phyloP scores from a whole-genome alignment of 2,329 filamentous ascomycete genomes.

The Fusarium sp. region DNA sequence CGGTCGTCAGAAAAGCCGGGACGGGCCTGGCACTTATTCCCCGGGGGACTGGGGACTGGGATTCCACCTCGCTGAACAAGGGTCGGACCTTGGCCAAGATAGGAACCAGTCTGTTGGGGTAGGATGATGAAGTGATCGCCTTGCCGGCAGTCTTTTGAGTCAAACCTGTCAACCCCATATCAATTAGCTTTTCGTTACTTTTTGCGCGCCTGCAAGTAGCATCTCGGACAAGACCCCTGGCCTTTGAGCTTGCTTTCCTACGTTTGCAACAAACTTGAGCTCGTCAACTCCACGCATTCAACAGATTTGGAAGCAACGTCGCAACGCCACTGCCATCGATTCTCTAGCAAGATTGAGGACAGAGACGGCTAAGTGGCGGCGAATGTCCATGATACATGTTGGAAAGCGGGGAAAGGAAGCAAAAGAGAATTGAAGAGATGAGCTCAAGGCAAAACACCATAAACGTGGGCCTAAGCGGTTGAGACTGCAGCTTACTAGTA shows the following conservation, averaged over 20 bases:
- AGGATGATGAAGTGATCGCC: conserved; percentile 42
- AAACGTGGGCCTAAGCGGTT: not conserved
- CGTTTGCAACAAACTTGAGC: conserved; percentile 9
- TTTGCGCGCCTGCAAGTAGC: conserved; percentile 34
- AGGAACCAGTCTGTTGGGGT: conserved; percentile 25
- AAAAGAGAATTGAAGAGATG: not conserved
- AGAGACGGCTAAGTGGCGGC: conserved; percentile 15
- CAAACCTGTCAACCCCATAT: conserved; percentile 46
- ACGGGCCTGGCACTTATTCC: conserved; percentile 28
- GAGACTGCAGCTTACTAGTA: conserved; percentile 15
- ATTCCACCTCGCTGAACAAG: conserved; percentile 38
- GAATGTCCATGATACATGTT: conserved; percentile 19
- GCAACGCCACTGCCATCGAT: conserved; percentile 36
- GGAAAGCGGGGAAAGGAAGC: conserved; percentile 12
- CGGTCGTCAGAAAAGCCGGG: conserved; percentile 36
- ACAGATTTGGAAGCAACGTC: conserved; percentile 21
- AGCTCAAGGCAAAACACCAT: not conserved
- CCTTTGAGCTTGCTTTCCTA: conserved; percentile 19
- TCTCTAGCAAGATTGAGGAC: conserved; percentile 6
- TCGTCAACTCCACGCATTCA: conserved; percentile 13
- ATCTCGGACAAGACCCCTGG: conserved; percentile 32
- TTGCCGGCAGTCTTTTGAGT: conserved; percentile 43
- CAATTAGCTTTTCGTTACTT: conserved; percentile 43
- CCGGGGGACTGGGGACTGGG: conserved; percentile 25
- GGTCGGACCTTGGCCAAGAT: conserved; percentile 33